These are phyloP conservation scores for Diaporthe velutina DNA, from an alignment of 2,329 filamentous ascomycete species.

Conservation along the genomic window DNA sequence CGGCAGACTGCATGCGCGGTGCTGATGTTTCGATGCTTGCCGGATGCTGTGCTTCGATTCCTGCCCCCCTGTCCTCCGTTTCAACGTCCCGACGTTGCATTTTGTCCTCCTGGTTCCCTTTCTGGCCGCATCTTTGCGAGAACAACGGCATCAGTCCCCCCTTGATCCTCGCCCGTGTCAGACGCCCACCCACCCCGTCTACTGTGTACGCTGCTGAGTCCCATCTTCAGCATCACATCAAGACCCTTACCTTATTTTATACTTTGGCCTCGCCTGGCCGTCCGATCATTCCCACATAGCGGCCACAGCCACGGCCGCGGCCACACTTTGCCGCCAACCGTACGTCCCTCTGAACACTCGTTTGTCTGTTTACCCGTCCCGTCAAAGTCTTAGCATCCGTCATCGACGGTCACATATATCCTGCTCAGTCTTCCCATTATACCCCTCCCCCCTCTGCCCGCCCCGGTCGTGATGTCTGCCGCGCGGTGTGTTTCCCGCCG, in stretches of 20 bases:
- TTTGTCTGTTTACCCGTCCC: conserved; percentile 2
- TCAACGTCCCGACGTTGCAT: conserved; percentile 30
- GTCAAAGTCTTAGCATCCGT: conserved; percentile 30
- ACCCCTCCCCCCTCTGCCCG: background rate
- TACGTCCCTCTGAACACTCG: background rate
- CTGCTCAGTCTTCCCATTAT: background rate
- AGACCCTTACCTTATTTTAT: background rate
- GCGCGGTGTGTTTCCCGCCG: background rate
- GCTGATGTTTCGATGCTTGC: conserved; percentile 29
- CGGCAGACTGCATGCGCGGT: background rate
- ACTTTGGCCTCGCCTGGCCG: conserved; percentile 28
- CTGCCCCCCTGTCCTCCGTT: conserved; percentile 15
- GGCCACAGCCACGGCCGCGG: background rate
- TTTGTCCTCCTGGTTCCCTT: conserved; percentile 23
- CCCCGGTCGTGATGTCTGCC: background rate
- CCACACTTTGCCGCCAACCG: background rate
- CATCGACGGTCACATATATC: conserved; percentile 7
- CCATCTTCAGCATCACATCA: background rate
- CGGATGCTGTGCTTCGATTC: conserved; percentile 6
- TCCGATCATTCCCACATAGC: background rate
- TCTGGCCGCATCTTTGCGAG: conserved; percentile 26
- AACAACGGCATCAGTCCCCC: background rate
- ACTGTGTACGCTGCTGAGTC: background rate
- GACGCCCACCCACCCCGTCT: conserved; percentile 2
- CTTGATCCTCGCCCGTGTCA: conserved; percentile 23